These are phyloP conservation scores for Coemansia sp. DNA, from an alignment of 192 early-diverging fungal species.

Conservation along the genomic window DNA sequence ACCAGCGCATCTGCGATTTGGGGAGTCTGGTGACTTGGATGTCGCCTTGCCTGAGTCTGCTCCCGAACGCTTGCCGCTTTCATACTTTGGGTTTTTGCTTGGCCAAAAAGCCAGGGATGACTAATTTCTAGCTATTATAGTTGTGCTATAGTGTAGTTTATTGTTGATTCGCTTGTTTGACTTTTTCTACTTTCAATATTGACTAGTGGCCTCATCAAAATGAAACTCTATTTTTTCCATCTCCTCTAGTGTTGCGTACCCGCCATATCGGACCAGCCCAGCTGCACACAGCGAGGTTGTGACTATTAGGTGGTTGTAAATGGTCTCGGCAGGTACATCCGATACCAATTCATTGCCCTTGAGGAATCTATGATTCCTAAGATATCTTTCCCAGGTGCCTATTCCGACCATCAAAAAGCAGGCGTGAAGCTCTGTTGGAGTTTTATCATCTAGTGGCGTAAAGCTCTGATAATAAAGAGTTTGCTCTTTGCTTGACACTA, in stretches of 20 bases:
- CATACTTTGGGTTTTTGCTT: constrained; percentile 32
- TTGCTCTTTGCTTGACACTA: neutral
- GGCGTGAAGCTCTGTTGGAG: neutral
- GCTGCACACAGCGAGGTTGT: neutral
- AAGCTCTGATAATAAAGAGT: neutral
- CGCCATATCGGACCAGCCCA: neutral
- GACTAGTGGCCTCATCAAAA: neutral
- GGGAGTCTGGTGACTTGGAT: neutral
- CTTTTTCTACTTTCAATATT: neutral
- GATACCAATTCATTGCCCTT: neutral
- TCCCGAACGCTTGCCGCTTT: constrained; percentile 16
- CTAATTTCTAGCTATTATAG: neutral
- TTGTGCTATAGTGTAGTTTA: neutral
- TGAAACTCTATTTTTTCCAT: neutral
- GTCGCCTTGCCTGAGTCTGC: neutral
- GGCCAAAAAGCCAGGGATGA: neutral
- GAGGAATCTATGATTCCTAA: too few relatives aligned
- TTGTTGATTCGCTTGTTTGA: neutral
- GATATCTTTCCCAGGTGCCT: neutral
- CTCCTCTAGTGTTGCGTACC: neutral
- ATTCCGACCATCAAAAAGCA: neutral
- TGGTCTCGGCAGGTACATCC: neutral
- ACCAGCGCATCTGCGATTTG: neutral
- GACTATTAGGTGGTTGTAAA: neutral
- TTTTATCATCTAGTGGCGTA: neutral